A percentile compares a stretch with the other conserved stretches of the same genome.
phyloP scores from a whole-genome alignment of 73 alveolate genomes.

The Paramecium primaurelia region DNA sequence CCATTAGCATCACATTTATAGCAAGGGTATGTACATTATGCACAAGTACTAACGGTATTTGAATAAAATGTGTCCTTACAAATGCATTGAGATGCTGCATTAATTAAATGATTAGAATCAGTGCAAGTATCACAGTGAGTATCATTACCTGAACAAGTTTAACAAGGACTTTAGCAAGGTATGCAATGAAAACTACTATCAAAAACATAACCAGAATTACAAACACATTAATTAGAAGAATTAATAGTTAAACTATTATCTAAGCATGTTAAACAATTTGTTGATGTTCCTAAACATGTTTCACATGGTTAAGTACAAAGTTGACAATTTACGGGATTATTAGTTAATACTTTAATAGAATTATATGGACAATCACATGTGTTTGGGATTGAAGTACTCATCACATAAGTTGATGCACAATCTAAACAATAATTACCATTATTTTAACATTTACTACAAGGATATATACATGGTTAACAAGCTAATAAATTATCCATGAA shows the following conservation, averaged over 20 bases:
- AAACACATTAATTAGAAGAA: background rate
- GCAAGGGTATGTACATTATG: background rate
- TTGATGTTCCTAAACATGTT: background rate
- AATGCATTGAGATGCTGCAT: background rate
- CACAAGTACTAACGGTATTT: background rate
- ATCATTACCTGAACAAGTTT: background rate
- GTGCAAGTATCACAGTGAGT: background rate
- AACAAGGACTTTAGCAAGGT: background rate
- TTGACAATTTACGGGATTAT: background rate
- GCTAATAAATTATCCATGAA: background rate
- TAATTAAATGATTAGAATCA: background rate
- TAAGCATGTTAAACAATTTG: background rate
- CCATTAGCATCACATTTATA: background rate
- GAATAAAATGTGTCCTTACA: background rate
- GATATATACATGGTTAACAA: background rate
- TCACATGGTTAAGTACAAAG: background rate
- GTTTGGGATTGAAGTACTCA: background rate
- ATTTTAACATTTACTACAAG: background rate
- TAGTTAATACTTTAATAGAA: background rate
- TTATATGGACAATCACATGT: background rate
- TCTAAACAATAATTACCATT: background rate
- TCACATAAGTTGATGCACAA: background rate
- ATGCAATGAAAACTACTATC: background rate
- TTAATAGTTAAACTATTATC: background rate
- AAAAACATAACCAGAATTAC: background rate